Evolutionary conservation across 1,284 basidiomycete species (phyloP), one percentile per base, ranked within the genome.

Genomic region (Athelia psychrophila): DNA sequence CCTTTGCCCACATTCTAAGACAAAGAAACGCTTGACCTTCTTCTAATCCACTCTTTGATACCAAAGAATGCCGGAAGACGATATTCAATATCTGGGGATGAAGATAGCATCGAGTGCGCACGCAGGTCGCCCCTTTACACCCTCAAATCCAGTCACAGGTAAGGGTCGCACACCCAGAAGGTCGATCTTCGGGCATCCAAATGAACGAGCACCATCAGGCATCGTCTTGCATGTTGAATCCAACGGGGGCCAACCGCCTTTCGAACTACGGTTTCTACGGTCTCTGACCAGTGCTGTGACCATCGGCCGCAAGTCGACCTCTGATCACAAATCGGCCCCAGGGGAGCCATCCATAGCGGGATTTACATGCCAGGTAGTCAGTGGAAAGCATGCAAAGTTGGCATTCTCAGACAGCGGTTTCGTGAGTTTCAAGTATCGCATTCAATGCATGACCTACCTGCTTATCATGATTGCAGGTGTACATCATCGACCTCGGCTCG

Each of bases 281-380:
- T 49, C 66, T 18, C 65, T 65, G 35, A 72, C 73, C 20, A 67
- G 68, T 24, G 74, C 77, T 35, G 67, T 85, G n/a, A 70, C 75
- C 47, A 78, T 86, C 55, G 84, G 84, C 20, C 79, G 84, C 47
- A 77, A 76, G 38, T 72, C 78, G 18, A 68, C 61, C 19, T 64
- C 69, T 47, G 66, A 73, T 51, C 54, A 62, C 44, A 64, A 65
- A 49, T 54, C 60, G 50, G 59, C 58, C 56, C 51, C 54, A 44
- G 57, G 63, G 33, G 64, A 69, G 65, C 42, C 60, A 61, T 22
- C 64, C 61, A 67, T 62, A 52, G 80, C 80, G 5, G 72, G 78
- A 64, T 85, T 85, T 59, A 70, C 76, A 49, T 86, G 83, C 59
- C 79, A 83, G 12, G 84, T 86, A 30, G 80, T 87, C 56, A 84